Percentiles rank a stretch among this genome's conserved stretches.
These are phyloP conservation scores for Casuarina equisetifolia DNA, from an alignment of 306 rosid species.

Conservation along the genomic window DNA sequence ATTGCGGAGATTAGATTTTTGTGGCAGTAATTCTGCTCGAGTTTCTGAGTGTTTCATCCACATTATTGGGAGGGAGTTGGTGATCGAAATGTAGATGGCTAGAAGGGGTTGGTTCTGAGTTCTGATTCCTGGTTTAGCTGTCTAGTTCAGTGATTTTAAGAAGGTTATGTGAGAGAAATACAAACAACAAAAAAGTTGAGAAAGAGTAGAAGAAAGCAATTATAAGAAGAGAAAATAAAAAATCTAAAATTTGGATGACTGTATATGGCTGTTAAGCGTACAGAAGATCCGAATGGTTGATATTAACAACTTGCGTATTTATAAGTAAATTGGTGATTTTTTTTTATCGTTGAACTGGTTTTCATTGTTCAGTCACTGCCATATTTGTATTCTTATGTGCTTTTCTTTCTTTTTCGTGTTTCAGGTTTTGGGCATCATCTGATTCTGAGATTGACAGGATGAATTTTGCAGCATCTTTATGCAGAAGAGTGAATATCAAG, in stretches of 20 bases:
- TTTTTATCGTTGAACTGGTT: not conserved
- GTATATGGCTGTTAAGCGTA: not conserved
- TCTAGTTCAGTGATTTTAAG: not conserved
- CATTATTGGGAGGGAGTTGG: not conserved
- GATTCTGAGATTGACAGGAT: conserved; percentile 25
- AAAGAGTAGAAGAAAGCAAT: not conserved
- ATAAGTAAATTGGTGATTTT: not conserved
- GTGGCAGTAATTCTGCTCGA: not conserved
- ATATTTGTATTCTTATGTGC: not conserved
- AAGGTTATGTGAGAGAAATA: not conserved
- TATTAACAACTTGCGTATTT: not conserved
- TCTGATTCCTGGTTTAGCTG: not conserved
- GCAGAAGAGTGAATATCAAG: conserved; percentile 65
- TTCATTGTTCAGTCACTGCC: not conserved
- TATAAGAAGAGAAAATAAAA: not conserved
- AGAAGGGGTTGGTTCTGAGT: not conserved
- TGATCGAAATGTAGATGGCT: not conserved
- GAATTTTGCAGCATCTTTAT: conserved; percentile 57
- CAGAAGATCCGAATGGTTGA: not conserved
- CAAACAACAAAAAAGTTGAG: not conserved
- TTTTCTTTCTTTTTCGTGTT: not conserved
- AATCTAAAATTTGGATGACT: not conserved
- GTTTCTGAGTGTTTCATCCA: not conserved
- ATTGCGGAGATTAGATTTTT: not conserved
- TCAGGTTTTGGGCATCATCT: conserved; percentile 1